Evolutionary conservation across 768 basidiomycete species (phyloP).

Genomic region (Cystobasidium tubakii): DNA sequence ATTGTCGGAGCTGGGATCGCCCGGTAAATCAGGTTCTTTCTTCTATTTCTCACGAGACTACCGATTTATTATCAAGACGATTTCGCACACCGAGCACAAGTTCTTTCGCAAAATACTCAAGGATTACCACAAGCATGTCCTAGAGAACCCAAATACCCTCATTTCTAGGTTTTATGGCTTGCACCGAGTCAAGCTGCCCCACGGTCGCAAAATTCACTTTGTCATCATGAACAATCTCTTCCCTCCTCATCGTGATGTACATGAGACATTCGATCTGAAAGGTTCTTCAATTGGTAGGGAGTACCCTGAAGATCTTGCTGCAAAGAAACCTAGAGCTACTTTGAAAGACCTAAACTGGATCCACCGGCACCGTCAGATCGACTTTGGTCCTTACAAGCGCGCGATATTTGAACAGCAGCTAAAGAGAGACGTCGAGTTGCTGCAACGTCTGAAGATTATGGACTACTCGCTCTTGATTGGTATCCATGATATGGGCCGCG

Average conservation of each 20-base stretch:
- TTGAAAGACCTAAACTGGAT: slow-evolving; percentile 98
- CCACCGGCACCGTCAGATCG: slow-evolving; percentile 65
- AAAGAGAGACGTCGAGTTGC: slow-evolving; percentile 73
- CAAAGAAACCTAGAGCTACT: slow-evolving; percentile 75
- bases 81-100: slow-evolving; percentile 87
- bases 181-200: slow-evolving; percentile 92
- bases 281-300: slow-evolving; percentile 77
- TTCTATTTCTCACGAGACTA: slow-evolving; percentile 99
- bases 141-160: slow-evolving; percentile 84
- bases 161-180: slow-evolving; percentile 92
- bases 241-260: slow-evolving; percentile 91
- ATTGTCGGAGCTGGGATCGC: slow-evolving; percentile 91
- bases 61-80: slow-evolving; percentile 99
- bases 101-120: slow-evolving; percentile 79
- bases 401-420: slow-evolving; percentile 87
- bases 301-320: slow-evolving; percentile 74
- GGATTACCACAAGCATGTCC: slow-evolving; percentile 76
- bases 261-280: slow-evolving; percentile 96
- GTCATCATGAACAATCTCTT: slow-evolving; percentile 99
- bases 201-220: slow-evolving; percentile 92
- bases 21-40: slow-evolving; percentile 96
- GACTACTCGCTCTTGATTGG: slow-evolving; percentile 93
- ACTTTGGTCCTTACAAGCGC: slow-evolving; percentile 92
- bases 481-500: slow-evolving; percentile 81
- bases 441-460: slow-evolving; percentile 81